phyloP scores from a whole-genome alignment of 768 basidiomycete genomes.

The Dictyophora rubrovolvata region DNA sequence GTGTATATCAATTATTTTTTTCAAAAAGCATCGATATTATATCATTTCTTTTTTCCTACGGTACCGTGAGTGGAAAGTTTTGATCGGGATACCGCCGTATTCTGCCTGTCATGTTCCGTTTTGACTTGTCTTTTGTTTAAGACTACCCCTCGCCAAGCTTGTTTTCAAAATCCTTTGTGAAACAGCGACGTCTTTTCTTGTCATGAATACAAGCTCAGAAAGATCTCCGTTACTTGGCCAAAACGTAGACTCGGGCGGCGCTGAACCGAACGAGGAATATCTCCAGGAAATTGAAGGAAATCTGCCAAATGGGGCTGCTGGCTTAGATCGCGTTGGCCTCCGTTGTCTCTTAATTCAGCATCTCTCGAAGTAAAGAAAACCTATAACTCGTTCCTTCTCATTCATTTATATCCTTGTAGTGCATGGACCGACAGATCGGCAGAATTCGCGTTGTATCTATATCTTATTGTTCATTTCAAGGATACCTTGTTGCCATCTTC shows the following conservation, averaged over 20 bases:
- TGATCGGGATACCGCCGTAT: no score
- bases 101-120: no score
- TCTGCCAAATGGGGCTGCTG: not conserved
- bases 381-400: not conserved
- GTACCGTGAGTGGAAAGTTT: no score
- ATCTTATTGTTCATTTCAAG: conserved; percentile 32
- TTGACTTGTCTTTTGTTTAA: no score
- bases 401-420: not conserved
- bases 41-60: no score
- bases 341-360: conserved; percentile 10
- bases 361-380: not conserved
- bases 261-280: no score
- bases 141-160: no score
- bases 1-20: no score
- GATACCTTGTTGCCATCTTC: conserved; percentile 37
- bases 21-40: no score
- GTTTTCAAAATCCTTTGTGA: no score
- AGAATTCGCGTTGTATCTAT: conserved; percentile 35
- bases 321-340: conserved; percentile 9
- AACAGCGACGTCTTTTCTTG: not conserved
- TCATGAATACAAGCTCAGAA: not conserved
- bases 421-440: conserved; percentile 26
- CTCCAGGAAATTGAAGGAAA: not conserved
- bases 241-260: not conserved
- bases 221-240: not conserved